These are phyloP conservation scores for Passiflora organensis DNA, from an alignment of 345 rosid species.

Conservation along the genomic window DNA sequence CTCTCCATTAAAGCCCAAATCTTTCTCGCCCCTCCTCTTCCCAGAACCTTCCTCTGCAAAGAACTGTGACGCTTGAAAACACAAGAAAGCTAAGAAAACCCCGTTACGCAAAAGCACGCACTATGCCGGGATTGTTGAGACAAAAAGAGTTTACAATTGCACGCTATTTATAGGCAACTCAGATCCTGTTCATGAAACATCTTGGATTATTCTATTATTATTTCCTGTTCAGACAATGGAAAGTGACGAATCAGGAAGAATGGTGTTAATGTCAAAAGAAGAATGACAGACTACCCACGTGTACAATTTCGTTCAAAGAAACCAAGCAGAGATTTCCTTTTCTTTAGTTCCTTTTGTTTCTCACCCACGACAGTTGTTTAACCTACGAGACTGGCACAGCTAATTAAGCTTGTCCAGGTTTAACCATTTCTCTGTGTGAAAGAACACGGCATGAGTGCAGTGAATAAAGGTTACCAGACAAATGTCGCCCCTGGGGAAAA, in stretches of 20 bases:
- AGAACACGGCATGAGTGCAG: not conserved
- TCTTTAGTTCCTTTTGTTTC: not conserved
- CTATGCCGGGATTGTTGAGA: not conserved
- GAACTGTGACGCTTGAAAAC: not conserved
- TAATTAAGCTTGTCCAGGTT: not conserved
- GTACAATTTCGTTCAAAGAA: conserved; percentile 10
- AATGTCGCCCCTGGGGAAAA: conserved; percentile 11
- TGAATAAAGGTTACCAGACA: conserved; percentile 15
- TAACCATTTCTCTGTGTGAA: not conserved
- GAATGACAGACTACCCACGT: conserved; percentile 17
- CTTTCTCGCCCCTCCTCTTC: conserved; percentile 20
- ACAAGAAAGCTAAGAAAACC: not conserved
- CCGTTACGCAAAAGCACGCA: conserved; percentile 1
- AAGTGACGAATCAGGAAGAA: not conserved
- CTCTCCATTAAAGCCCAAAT: conserved; percentile 24
- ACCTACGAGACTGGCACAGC: too few species aligned
- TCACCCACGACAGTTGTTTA: too few species aligned
- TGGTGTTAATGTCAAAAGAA: conserved; percentile 22
- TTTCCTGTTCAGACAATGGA: conserved; percentile 5
- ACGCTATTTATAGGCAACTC: conserved; percentile 19
- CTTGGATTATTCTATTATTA: too few species aligned
- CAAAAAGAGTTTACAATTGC: not conserved
- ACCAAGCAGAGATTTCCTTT: not conserved
- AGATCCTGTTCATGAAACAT: too few species aligned
- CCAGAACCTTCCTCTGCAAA: conserved; percentile 27